These are phyloP conservation scores for Globisporangium lucens DNA, from an alignment of 352 stramenopile genomes.

Conservation along the genomic window DNA sequence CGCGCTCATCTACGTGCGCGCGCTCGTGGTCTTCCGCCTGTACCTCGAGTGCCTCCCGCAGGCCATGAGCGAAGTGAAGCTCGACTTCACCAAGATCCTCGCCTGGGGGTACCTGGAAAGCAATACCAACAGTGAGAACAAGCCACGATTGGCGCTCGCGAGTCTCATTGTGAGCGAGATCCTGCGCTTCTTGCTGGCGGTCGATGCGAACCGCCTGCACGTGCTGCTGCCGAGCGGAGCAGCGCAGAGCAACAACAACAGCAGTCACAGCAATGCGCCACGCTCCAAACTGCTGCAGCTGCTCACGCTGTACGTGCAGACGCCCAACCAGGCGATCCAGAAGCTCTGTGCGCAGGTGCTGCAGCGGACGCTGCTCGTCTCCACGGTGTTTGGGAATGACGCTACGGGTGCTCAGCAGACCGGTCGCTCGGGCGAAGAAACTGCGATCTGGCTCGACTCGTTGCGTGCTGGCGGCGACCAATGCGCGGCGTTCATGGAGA, in stretches of 20 bases:
- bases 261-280: conserved; percentile 15
- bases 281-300: conserved; percentile 68
- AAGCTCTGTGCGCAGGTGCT: conserved; percentile 46
- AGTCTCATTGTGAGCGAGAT: conserved; percentile 69
- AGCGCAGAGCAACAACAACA: conserved; percentile 16
- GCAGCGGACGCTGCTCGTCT: conserved; percentile 48
- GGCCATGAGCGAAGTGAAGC: conserved; percentile 76
- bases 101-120: conserved; percentile 49
- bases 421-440: conserved; percentile 44
- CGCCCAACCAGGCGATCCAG: conserved; percentile 32
- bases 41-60: conserved; percentile 76
- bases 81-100: conserved; percentile 84
- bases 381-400: conserved; percentile 51
- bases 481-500: conserved; percentile 47
- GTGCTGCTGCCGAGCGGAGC: conserved; percentile 40
- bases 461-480: conserved; percentile 31
- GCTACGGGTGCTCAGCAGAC: background rate
- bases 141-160: conserved; percentile 28
- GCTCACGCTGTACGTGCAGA: conserved; percentile 49
- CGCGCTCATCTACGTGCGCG: conserved; percentile 70
- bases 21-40: conserved; percentile 67
- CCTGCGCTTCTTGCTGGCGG: conserved; percentile 56
- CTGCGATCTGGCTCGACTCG: conserved; percentile 64
- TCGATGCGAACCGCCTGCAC: conserved; percentile 53
- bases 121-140: background rate